Evolutionary conservation across 2,329 filamentous ascomycete species (phyloP), one percentile per base, ranked within the genome.

Genomic region (Colletotrichum salicis): DNA sequence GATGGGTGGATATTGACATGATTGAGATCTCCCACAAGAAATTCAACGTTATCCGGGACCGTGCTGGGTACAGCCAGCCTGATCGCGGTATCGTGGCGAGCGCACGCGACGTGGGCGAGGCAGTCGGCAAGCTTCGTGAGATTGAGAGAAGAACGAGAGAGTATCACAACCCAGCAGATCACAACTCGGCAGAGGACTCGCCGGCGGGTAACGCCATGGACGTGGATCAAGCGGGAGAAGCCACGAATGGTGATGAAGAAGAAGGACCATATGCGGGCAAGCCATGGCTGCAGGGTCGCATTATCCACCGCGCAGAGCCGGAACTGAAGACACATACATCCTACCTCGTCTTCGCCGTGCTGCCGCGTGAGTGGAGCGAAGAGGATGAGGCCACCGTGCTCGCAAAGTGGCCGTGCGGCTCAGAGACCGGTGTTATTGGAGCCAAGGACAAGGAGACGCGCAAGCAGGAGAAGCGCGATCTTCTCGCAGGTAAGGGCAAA

Each of bases 301-400:
- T 98, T 52, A 88, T 94, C 35, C 94, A 97, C 77, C 89, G 94
- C 29, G 91, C 93, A 0, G 96, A 99, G 83, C 85, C 91, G 0
- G 96, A 99, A 78, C 84, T 98, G 72, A 98, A 97, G 87, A 96
- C 94, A 8, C 96, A 99, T 82, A 99, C 96, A 0, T 96, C 93
- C n/a, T 99, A 99, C 80, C 88, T 99, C 5, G 93, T 97, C 5
- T 99, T 99, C 84, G 96, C 96, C 0, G 85, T 96, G 3, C 83
- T 99, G 72, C 96, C 96, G n/a, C 87, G 91, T 55, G 91, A 93
- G 73, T 99, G 96, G 96, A 91, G 86, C 0, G 92, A 90, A 45
- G 93, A 93, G 72, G 94, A 97, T 75, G 96, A 99, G 82, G 88
- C 87, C 37, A 87, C 87, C 35, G 91, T 91, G 62, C 83, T 88